phyloP scores from a whole-genome alignment of 2,329 filamentous ascomycete genomes.

The Aspergillus sp. region DNA sequence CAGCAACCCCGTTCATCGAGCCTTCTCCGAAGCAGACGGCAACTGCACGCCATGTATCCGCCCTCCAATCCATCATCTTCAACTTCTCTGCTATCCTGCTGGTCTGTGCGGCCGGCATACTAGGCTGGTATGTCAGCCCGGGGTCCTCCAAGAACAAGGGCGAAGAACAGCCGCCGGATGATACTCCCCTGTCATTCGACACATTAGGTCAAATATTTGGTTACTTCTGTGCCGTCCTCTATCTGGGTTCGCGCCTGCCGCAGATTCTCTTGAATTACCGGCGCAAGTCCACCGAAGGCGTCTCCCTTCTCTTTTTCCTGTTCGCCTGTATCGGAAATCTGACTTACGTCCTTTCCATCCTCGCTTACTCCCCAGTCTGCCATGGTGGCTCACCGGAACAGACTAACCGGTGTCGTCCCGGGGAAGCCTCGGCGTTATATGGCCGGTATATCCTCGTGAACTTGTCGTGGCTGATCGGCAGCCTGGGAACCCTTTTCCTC shows the following conservation, averaged over 20 bases:
- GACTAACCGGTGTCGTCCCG: constrained; percentile 55
- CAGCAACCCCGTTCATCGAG: constrained; percentile 75
- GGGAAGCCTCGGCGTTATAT: constrained; percentile 69
- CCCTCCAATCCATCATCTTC: constrained; percentile 59
- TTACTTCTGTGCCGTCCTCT: constrained; percentile 84
- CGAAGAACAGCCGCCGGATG: constrained; percentile 29
- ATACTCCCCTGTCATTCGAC: constrained; percentile 61
- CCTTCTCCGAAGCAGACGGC: constrained; percentile 35
- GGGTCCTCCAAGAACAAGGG: constrained; percentile 36
- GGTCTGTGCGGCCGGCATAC: constrained; percentile 77
- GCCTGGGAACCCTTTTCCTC: constrained; percentile 79
- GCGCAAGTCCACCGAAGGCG: constrained; percentile 87
- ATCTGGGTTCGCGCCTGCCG: constrained; percentile 84
- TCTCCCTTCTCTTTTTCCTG: constrained; percentile 91
- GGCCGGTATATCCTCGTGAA: constrained; percentile 84
- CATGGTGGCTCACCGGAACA: constrained; percentile 23
- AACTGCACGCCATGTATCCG: constrained; percentile 31
- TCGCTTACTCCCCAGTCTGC: constrained; percentile 82
- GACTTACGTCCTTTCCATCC: constrained; percentile 87
- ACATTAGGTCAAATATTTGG: constrained; percentile 85
- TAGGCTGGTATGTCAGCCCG: constrained; percentile 79
- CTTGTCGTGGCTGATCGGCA: constrained; percentile 84
- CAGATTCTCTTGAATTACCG: constrained; percentile 91
- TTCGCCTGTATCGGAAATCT: constrained; percentile 95
- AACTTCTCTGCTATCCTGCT: constrained; percentile 75